Evolutionary conservation across 176 grass and related monocot genomes (phyloP), one percentile per base, ranked within the genome.

Genomic region (Cymbopogon citratus): DNA sequence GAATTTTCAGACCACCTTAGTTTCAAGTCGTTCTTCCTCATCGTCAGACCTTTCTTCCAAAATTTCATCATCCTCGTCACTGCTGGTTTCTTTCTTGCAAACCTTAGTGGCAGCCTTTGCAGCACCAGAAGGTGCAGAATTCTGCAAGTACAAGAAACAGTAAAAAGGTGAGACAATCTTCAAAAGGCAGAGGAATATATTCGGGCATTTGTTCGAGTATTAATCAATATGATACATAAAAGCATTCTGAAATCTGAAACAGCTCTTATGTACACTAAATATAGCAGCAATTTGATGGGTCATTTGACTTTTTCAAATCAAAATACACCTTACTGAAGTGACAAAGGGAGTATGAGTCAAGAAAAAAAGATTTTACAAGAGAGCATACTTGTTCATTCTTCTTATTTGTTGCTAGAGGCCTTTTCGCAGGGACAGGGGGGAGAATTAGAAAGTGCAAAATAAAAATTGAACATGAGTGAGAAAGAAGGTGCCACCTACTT

Each of bases 31-130:
- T 14, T 46, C 12, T 14, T 78, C 38, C n/a, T 66, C 84, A 73
- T 83, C 80, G 74, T 90, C 88, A 28, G 83, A 92, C 82, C 84
- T 87, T 70, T 79, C 91, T 26, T 90, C 87, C 38, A 84, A 89
- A 73, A 81, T 89, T 41, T 82, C 87, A 82, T 87, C 84, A 8
- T 72, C 88, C 63, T 85, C 85, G 66, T 85, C 85, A 63, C 70
- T 75, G 41, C 86, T 89, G 73, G 81, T 91, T 59, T 61, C 71
- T 71, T 88, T 79, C 66, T 91, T 94, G 18, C 69, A 26, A 66
- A 25, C 21, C 34, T 91, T 87, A 38, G 68, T 14, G 36, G 66
- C 63, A 59, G 80, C 56, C 44, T 89, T 89, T 45, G 77, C 57
- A 63, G 23, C 40, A 76, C 14, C 60, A 81, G 81, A 69, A 68